Base-by-base conservation (phyloP, 2,329 filamentous ascomycete species). In the Monosporascus cannonballus region DNA sequence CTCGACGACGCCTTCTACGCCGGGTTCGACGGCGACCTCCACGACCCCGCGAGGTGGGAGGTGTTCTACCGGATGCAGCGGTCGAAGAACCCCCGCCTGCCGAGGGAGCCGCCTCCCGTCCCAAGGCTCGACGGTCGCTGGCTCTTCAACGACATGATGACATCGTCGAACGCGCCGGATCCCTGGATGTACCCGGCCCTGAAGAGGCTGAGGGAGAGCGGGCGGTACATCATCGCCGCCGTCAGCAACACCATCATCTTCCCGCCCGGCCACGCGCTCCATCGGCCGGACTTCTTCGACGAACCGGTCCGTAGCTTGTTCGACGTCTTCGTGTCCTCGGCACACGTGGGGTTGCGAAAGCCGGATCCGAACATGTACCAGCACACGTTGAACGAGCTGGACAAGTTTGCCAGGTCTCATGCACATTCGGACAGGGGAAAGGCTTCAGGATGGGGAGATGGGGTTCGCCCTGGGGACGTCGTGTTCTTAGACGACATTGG, bases 401-500 rank as follows among this genome's bases (percentile, higher is more conserved):
- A 89, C 61, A 76, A 80, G 55, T 83, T 82, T 59, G 83, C 85
- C 1, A 76, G 72, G 64, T 69, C 74, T 24, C 83, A 82, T 47
- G 73, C 73, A 2, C 51, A 59, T 3, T 70, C 71, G 17, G 61
- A 66, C 38, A 67, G 73, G 56, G 75, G 73, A 0, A 60, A 59
- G 56, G 60, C 57, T 8, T 59, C 70, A 37, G 77, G 76, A 4
- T 80, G 78, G 74, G 69, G 68, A 17, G 70, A 73, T 6, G 74
- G 78, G 0, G 74, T 95, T 8, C 69, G 73, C 52, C 73, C 86
- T 0, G 73, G 73, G 1, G 90, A 96, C 51, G 76, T 96, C 45
- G 71, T 96, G 4, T 99, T 99, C 67, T 71, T 96, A 48, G 94
- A 96, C 67, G 92, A 96, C 63, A 96, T 99, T 67, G 94, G 94